These are phyloP conservation scores for Dorcoceras hygrometricum DNA, from an alignment of 257 asterid genomes.

Conservation along the genomic window DNA sequence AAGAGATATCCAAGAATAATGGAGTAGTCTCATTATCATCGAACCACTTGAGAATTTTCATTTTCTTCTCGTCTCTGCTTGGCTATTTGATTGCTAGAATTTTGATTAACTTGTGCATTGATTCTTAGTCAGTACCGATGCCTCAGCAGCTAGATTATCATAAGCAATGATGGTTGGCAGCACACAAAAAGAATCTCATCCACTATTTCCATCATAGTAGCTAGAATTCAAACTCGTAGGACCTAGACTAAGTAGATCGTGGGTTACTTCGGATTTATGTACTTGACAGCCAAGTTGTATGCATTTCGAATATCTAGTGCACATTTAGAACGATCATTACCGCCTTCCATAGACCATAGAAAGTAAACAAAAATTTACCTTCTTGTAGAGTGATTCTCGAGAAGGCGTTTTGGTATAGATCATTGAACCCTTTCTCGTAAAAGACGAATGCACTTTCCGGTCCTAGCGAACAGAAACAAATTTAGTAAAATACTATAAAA, in stretches of 20 bases:
- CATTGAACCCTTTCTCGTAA: slow-evolving; percentile 82
- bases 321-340: too few relatives aligned
- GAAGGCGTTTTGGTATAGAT: slow-evolving; percentile 89
- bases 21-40: background rate
- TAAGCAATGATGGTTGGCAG: background rate
- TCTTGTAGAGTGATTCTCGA: slow-evolving; percentile 63
- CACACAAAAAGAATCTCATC: background rate
- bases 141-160: background rate
- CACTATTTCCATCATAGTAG: background rate
- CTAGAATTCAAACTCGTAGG: background rate
- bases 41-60: background rate
- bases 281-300: background rate
- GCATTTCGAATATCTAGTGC: background rate
- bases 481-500: background rate
- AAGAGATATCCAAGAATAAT: background rate
- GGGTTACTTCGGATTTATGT: background rate
- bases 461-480: slow-evolving; percentile 40
- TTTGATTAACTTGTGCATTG: background rate
- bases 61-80: background rate
- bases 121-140: background rate
- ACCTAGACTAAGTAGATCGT: background rate
- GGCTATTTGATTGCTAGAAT: background rate
- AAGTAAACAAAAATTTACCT: slow-evolving; percentile 39
- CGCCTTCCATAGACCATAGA: background rate
- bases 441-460: slow-evolving; percentile 62